Evolutionary conservation across 192 early-diverging fungal genomes (phyloP).

Genomic region (Coemansia reversa): DNA sequence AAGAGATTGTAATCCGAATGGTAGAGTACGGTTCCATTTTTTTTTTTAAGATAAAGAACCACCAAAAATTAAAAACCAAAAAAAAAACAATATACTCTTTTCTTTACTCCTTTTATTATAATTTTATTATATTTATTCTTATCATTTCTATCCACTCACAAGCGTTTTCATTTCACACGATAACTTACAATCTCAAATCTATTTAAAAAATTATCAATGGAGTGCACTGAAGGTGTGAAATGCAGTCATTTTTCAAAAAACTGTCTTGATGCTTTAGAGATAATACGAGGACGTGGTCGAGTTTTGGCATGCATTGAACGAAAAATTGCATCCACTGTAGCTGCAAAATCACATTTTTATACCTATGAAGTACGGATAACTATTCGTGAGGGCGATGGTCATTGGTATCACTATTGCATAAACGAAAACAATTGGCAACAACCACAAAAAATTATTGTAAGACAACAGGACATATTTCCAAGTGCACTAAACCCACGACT

Average conservation of each 20-base stretch:
- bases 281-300: background rate
- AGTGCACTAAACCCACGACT: background rate
- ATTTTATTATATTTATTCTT: no score
- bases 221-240: background rate
- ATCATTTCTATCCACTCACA: no score
- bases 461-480: slow-evolving; percentile 14
- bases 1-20: no score
- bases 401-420: slow-evolving; percentile 21
- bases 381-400: slow-evolving; percentile 5
- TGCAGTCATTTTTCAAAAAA: slow-evolving; percentile 13
- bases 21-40: no score
- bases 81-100: no score
- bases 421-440: slow-evolving; percentile 5
- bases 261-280: slow-evolving; percentile 4
- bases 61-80: no score
- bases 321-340: background rate
- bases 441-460: slow-evolving; percentile 4
- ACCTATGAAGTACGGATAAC: slow-evolving; percentile 20
- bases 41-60: no score
- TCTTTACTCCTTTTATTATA: no score
- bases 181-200: no score
- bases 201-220: no score
- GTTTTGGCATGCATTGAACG: slow-evolving; percentile 20
- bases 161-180: no score
- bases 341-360: no score